These are phyloP conservation scores for Penicillium italicum DNA, from an alignment of 2,329 filamentous ascomycete genomes.

Conservation along the genomic window DNA sequence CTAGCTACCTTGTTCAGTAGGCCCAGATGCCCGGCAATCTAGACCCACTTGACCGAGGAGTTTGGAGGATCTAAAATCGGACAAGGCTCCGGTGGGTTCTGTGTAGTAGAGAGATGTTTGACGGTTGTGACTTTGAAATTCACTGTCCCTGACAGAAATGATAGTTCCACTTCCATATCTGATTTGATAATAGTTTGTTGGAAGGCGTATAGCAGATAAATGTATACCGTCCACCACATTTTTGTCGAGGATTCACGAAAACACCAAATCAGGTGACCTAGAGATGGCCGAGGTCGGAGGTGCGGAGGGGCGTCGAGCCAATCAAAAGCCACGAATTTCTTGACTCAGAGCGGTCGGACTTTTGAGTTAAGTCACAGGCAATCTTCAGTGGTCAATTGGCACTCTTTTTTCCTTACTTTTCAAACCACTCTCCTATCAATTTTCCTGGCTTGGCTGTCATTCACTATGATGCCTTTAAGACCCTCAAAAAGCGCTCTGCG, in stretches of 20 bases:
- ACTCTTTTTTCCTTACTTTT: conserved; percentile 21
- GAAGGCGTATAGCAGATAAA: background rate
- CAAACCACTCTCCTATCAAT: conserved; percentile 15
- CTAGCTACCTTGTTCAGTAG: background rate
- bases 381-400: conserved; percentile 24
- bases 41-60: conserved; percentile 3
- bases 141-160: background rate
- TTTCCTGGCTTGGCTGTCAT: conserved; percentile 35
- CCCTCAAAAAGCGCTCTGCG: conserved; percentile 49
- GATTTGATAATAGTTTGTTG: background rate
- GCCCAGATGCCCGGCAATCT: conserved; percentile 3
- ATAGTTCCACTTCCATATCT: background rate
- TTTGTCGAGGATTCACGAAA: conserved; percentile 8
- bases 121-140: background rate
- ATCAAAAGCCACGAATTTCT: conserved; percentile 26
- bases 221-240: background rate
- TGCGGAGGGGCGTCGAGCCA: conserved; percentile 19
- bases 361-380: conserved; percentile 21
- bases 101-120: background rate
- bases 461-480: conserved; percentile 50
- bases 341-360: conserved; percentile 22
- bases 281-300: conserved; percentile 32
- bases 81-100: background rate
- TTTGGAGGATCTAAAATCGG: background rate
- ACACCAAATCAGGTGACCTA: conserved; percentile 16